A percentile compares a stretch with the other conserved stretches of the same genome.
These are phyloP conservation scores for Pichia phayaonensis DNA, from an alignment of 805 yeast genomes.

Conservation along the genomic window DNA sequence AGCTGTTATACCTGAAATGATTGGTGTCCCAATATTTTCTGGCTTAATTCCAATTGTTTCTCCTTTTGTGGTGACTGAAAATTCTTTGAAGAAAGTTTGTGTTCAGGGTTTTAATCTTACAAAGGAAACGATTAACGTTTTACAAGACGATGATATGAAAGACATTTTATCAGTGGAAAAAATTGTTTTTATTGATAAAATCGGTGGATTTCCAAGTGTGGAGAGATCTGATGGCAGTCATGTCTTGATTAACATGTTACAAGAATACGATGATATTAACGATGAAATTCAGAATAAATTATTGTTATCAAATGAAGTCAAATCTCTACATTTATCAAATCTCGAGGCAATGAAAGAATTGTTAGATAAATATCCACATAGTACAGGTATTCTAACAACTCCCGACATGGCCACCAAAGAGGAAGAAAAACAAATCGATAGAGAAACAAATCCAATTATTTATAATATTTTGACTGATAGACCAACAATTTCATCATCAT, in stretches of 20 bases:
- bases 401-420: constrained; percentile 55
- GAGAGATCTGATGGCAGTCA: constrained; percentile 80
- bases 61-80: constrained; percentile 43
- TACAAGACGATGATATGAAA: constrained; percentile 19
- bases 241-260: constrained; percentile 76
- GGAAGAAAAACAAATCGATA: constrained; percentile 59
- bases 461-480: constrained; percentile 89
- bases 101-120: constrained; percentile 35
- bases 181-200: constrained; percentile 64
- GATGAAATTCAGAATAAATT: constrained; percentile 33
- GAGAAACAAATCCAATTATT: constrained; percentile 70
- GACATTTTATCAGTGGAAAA: constrained; percentile 63
- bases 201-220: constrained; percentile 87
- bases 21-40: constrained; percentile 35
- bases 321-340: constrained; percentile 58
- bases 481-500: constrained; percentile 81
- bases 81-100: constrained; percentile 24
- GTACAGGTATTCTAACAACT: constrained; percentile 82
- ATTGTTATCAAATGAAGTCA: constrained; percentile 34
- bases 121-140: constrained; percentile 30
- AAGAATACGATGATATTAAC: constrained; percentile 45
- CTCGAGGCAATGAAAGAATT: constrained; percentile 56
- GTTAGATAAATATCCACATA: constrained; percentile 40
- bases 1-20: constrained; percentile 29
- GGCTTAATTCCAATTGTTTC: constrained; percentile 54